phyloP scores from a whole-genome alignment of 2,329 filamentous ascomycete species.

The Aspergillaceae sp. region DNA sequence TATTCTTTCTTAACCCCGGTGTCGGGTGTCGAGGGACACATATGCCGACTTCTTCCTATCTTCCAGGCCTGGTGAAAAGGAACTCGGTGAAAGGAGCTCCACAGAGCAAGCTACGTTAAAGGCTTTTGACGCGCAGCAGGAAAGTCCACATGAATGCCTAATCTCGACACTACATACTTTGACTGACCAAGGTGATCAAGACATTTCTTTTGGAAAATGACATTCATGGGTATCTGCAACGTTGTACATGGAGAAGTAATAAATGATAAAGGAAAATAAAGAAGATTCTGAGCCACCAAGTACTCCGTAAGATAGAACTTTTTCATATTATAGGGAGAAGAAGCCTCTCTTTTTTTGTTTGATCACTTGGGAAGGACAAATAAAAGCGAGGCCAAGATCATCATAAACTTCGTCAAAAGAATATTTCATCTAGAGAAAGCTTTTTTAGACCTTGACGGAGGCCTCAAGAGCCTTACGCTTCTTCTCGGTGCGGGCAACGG shows the following conservation, averaged over 20 bases:
- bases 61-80: too few species aligned
- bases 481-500: slow-evolving; percentile 68
- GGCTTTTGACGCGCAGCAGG: background rate
- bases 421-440: slow-evolving; percentile 12
- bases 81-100: too few species aligned
- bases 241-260: slow-evolving; percentile 21
- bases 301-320: too few species aligned
- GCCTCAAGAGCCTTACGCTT: slow-evolving; percentile 87
- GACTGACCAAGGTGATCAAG: slow-evolving; percentile 8
- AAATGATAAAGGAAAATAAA: background rate
- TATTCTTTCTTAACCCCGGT: too few species aligned
- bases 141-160: slow-evolving; percentile 21
- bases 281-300: too few species aligned
- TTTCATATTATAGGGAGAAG: too few species aligned
- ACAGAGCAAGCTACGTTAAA: too few species aligned
- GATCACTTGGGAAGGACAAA: slow-evolving; percentile 2
- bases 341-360: background rate
- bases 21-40: too few species aligned
- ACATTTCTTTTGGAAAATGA: slow-evolving; percentile 16
- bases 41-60: background rate
- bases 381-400: slow-evolving; percentile 7
- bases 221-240: slow-evolving; percentile 36
- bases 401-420: slow-evolving; percentile 16
- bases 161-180: slow-evolving; percentile 14
- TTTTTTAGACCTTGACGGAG: slow-evolving; percentile 90